These are phyloP conservation scores for Aegilops tauschii DNA, from an alignment of 176 grass and related monocot species.

Conservation along the genomic window DNA sequence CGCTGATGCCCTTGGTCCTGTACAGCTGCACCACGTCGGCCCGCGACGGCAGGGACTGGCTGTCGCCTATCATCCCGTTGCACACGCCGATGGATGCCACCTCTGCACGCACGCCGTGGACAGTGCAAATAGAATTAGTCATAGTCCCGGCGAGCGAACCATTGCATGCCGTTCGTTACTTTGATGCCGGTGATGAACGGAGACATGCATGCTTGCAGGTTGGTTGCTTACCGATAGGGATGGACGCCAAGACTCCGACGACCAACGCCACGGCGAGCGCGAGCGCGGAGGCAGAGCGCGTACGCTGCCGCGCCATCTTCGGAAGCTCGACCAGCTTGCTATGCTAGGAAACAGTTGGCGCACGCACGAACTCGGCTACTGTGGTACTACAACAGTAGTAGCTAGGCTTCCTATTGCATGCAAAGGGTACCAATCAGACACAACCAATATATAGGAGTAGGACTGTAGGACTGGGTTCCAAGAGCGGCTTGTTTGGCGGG, in stretches of 20 bases:
- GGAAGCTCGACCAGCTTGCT: background rate
- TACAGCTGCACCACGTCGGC: conserved; percentile 73
- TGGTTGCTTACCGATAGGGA: conserved; percentile 22
- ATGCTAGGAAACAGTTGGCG: background rate
- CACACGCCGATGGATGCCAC: conserved; percentile 51
- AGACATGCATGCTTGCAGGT: background rate
- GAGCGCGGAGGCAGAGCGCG: background rate
- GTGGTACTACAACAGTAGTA: background rate
- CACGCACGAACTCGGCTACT: background rate
- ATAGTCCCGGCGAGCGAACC: too few species aligned
- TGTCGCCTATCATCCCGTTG: conserved; percentile 65
- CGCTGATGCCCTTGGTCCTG: conserved; percentile 52
- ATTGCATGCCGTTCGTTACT: too few species aligned
- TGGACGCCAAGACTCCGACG: conserved; percentile 25
- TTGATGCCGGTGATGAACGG: too few species aligned
- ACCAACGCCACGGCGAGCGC: conserved; percentile 23
- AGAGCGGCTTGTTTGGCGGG: too few species aligned
- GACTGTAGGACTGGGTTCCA: too few species aligned
- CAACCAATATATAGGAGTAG: background rate
- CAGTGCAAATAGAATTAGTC: too few species aligned
- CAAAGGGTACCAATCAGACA: background rate
- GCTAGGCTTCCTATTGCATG: background rate
- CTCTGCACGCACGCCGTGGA: background rate
- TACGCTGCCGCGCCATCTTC: conserved; percentile 17
- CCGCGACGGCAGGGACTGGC: conserved; percentile 50